Evolutionary conservation across 805 yeast species (phyloP), one percentile per base, ranked within the genome.

Genomic region (Yamadazyma nakazawae): DNA sequence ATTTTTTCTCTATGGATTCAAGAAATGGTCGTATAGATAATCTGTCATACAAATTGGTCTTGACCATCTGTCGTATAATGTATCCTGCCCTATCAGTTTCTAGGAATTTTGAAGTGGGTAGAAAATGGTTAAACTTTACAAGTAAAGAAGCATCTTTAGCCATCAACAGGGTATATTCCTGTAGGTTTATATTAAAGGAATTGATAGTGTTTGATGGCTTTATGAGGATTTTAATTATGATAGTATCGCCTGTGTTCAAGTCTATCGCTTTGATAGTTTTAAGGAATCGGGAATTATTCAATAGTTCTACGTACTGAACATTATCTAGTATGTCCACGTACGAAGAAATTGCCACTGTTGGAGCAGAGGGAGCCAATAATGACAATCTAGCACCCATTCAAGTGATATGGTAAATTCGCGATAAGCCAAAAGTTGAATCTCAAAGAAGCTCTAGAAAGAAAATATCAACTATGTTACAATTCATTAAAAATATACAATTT

Each of bases 1-100:
- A 94, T 53, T 76, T 76, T 62, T 89, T 85, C 62, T 94, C 98
- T 34, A 85, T 75, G 3, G 78, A 74, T 53, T 85, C 91, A 40
- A 92, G 68, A 62, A 91, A 92, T 1, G 98, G 99, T 36, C 98
- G 72, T 6, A 91, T 80, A 38, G 96, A 74, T 35, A 94, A 72
- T 49, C 97, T 70, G 59, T 94, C 98, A 61, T 90, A 90, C n/a
- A 91, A 68, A 58, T 87, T 91, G 42, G 85, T 81, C 55, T 83
- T 78, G 50, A 88, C 70, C 68, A 80, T 82, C 51, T 92, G 97
- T 45, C 99, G 78, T 41, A 92, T 81, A 39, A 92, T 63, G 67
- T 92, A 94, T 0, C 94, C 96, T 0, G 98, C 98, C 38, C 97
- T 73, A 44, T 86, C 95, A 0, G 97, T 88, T 58, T 91, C 97